Evolutionary conservation across 176 grass and related monocot species (phyloP).

Genomic region (Avena insularis): DNA sequence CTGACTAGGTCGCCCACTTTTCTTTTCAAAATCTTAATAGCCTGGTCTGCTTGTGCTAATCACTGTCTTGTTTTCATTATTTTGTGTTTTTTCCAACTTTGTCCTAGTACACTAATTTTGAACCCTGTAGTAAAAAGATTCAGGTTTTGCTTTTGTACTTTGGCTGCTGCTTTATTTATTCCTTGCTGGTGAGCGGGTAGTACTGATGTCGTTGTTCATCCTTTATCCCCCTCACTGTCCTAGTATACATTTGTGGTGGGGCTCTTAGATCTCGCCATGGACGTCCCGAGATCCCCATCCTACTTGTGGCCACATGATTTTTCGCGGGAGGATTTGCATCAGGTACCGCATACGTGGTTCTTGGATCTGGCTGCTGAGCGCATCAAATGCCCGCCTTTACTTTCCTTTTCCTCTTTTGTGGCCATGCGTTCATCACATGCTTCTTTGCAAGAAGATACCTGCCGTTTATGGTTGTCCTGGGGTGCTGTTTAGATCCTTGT

Average conservation of each 20-base stretch:
- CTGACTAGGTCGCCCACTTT: too few species aligned
- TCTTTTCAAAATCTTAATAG: too few species aligned
- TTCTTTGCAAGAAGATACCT: too few species aligned
- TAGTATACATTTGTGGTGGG: background rate
- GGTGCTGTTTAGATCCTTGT: background rate
- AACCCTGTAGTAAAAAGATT: background rate
- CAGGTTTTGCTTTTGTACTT: slow-evolving; percentile 4
- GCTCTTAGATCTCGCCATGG: background rate
- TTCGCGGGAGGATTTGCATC: background rate
- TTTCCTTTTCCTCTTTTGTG: background rate
- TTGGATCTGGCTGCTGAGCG: background rate
- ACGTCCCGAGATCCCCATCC: background rate
- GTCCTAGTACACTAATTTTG: too few species aligned
- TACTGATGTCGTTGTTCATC: background rate
- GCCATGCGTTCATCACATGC: background rate
- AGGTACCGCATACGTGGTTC: background rate
- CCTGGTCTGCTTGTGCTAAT: background rate
- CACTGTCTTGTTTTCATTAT: background rate
- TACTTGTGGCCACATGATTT: background rate
- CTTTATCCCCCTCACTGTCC: slow-evolving; percentile 10
- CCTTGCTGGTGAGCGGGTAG: slow-evolving; percentile 7
- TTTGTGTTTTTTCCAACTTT: too few species aligned
- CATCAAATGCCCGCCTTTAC: background rate
- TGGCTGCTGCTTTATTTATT: background rate
- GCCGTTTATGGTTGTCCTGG: too few species aligned